Evolutionary conservation across 2,329 filamentous ascomycete species (phyloP), one percentile per base, ranked within the genome.

Genomic region (Colletotrichum sp.): DNA sequence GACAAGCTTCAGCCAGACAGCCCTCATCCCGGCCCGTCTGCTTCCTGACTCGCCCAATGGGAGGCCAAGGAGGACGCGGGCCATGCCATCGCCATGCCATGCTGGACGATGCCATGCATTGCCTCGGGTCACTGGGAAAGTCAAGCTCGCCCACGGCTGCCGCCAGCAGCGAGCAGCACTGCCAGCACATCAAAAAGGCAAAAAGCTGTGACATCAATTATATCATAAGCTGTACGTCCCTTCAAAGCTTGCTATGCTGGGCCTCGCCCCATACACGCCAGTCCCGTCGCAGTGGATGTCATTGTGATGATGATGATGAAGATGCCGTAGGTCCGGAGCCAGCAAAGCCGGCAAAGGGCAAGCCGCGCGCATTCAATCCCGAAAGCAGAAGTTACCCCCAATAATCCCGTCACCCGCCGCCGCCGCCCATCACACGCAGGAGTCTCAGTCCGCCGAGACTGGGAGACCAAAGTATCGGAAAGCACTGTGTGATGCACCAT

Each of bases 1-100:
- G 52, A 75, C 64, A 75, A 75, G 70, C 73, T 75, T 75, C 70
- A 64, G 64, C 70, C 32, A 66, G 43, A 73, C 62, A 75, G 69
- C 69, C 69, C 43, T 43, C 43, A 73, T 73, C 73, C 73, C 70
- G 38, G 73, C 34, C 38, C 36, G 62, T 68, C 58, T 36, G 30
- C 38, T 71, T 66, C 55, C 62, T 75, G 67, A 72, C 68, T 75
- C 68, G 62, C 32, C 70, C 34, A 38, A 34, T 34, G 56, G 34
- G 34, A 48, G 13, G 67, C 18, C 15, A 24, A 48, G 36, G 52
- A 15, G 24, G n/a, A 32, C 66, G 66, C 34, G 32, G 52, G 66
- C 66, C 32, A 60, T 34, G 66, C 66, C 52, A 68, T 68, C 30
- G 52, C 66, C 66, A 68, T 26, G 66, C 43, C 65, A 67, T 56